Percentiles rank a stretch among this genome's conserved stretches.
phyloP scores from a whole-genome alignment of 2,329 filamentous ascomycete species.

The Claviceps sp. region DNA sequence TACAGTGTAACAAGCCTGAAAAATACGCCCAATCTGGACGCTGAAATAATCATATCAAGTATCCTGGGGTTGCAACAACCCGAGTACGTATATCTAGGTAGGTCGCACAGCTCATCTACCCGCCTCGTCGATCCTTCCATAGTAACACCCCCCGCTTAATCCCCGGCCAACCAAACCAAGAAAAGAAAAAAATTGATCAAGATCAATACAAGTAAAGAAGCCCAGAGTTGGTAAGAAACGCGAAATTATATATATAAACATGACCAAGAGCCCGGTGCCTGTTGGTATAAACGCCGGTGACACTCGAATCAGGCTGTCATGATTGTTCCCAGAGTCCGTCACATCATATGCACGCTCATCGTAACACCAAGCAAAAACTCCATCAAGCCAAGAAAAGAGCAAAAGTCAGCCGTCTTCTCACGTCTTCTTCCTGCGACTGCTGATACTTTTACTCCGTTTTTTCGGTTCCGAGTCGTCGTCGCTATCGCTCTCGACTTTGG shows the following conservation, averaged over 20 bases:
- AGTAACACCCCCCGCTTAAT: too few relatives aligned
- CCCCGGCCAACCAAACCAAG: too few relatives aligned
- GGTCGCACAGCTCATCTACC: too few relatives aligned
- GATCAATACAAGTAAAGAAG: neutral
- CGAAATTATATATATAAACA: neutral
- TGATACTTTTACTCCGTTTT: slow-evolving; percentile 29
- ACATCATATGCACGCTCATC: neutral
- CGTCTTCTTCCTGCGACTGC: slow-evolving; percentile 36
- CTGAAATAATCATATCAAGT: too few relatives aligned
- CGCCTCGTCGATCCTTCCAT: too few relatives aligned
- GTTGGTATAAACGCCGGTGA: slow-evolving; percentile 12
- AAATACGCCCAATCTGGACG: too few relatives aligned
- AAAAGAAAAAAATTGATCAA: too few relatives aligned
- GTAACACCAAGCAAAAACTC: neutral
- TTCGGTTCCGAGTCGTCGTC: slow-evolving; percentile 37
- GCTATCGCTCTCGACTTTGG: slow-evolving; percentile 39
- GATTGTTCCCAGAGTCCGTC: neutral
- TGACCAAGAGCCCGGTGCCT: slow-evolving; percentile 10
- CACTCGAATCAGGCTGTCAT: neutral
- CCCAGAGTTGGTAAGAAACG: neutral
- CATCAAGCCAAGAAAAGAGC: neutral
- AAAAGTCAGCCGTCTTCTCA: slow-evolving; percentile 6
- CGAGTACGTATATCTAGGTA: too few relatives aligned
- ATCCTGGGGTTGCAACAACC: too few relatives aligned
- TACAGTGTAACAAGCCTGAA: too few relatives aligned